Evolutionary conservation across 805 yeast genomes (phyloP).

Genomic region (Schizosaccharomyces lindneri): DNA sequence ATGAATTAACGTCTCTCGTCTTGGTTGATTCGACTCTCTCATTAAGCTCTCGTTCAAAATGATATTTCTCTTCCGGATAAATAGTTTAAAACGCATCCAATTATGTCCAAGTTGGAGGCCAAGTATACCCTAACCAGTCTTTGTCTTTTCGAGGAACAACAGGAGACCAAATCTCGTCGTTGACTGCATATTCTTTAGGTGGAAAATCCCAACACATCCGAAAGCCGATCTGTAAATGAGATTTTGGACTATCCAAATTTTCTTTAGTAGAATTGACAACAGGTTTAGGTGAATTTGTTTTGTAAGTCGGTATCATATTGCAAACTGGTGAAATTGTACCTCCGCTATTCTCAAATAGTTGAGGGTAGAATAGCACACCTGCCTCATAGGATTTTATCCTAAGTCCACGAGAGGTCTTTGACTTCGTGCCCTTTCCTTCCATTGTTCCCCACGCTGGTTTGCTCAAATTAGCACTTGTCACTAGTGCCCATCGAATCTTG

Average conservation of each 20-base stretch:
- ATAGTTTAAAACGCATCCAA: background rate
- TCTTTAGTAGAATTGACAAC: background rate
- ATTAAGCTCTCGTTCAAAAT: too few relatives aligned
- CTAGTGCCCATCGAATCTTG: constrained; percentile 37
- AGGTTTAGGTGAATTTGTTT: constrained; percentile 13
- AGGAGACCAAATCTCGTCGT: constrained; percentile 26
- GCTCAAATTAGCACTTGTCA: constrained; percentile 55
- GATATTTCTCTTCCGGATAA: too few relatives aligned
- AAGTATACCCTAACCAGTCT: background rate
- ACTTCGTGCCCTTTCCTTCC: constrained; percentile 6
- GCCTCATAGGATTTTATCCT: constrained; percentile 25
- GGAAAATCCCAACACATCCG: constrained; percentile 33
- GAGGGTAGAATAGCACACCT: constrained; percentile 25
- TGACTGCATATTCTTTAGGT: constrained; percentile 16
- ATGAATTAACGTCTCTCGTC: too few relatives aligned
- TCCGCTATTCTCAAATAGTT: constrained; percentile 6
- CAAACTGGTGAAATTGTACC: constrained; percentile 4
- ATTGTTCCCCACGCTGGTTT: constrained; percentile 59
- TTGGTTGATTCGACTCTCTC: too few relatives aligned
- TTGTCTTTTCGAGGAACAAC: background rate
- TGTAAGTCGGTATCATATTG: constrained; percentile 21
- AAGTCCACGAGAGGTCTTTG: constrained; percentile 7
- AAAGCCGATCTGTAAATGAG: constrained; percentile 11
- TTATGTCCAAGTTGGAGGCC: background rate
- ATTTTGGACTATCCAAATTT: background rate